Evolutionary conservation across 148 eudicot genomes (phyloP).

Genomic region (Mesembryanthemum crystallinum): DNA sequence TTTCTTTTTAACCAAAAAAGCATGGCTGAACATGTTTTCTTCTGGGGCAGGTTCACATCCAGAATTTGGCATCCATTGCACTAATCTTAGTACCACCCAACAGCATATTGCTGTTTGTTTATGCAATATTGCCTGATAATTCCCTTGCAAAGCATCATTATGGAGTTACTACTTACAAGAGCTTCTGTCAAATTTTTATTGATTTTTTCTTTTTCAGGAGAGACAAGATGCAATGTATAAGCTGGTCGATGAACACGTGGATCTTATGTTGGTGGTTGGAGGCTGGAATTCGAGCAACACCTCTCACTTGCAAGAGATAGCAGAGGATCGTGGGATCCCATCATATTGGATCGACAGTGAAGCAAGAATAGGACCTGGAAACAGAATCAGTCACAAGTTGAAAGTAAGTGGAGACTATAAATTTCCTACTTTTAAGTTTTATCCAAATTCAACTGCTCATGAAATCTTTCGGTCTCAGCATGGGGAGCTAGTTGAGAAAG

Average conservation of each 20-base stretch:
- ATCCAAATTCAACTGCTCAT: conserved; percentile 14
- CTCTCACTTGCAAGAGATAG: conserved; percentile 90
- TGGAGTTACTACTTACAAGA: background rate
- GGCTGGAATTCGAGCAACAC: conserved; percentile 99
- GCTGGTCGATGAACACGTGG: conserved; percentile 72
- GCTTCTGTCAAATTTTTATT: background rate
- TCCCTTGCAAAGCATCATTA: background rate
- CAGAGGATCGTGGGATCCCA: conserved; percentile 88
- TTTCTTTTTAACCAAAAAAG: background rate
- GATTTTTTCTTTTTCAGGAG: conserved; percentile 46
- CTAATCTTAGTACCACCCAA: background rate
- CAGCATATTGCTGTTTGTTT: background rate
- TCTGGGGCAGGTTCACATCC: background rate
- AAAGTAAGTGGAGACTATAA: conserved; percentile 39
- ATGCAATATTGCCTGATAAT: background rate
- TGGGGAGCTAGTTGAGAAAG: conserved; percentile 95
- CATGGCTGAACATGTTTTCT: background rate
- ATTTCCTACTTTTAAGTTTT: background rate
- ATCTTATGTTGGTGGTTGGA: conserved; percentile 91
- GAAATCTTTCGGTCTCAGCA: conserved; percentile 46
- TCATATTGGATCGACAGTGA: conserved; percentile 96
- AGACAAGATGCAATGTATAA: conserved; percentile 99
- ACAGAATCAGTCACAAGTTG: conserved; percentile 69
- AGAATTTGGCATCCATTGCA: background rate
- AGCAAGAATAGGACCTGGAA: conserved; percentile 86